Evolutionary conservation across 2,329 filamentous ascomycete species (phyloP), one percentile per base, ranked within the genome.

Genomic region (Clonostachys rhizophaga): DNA sequence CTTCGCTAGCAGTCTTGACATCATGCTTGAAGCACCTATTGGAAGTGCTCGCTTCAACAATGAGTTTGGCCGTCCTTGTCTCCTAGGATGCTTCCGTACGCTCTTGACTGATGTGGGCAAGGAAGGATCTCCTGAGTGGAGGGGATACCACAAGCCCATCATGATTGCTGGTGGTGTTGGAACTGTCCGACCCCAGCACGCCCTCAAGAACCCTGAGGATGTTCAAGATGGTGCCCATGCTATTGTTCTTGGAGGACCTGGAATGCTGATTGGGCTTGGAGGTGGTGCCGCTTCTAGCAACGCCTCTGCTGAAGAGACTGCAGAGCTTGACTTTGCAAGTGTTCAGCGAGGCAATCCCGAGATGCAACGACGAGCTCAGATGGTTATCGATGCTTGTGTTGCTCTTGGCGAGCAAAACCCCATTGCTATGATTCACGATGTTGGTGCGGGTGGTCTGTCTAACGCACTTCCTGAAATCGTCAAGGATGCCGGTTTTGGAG

Each of bases 151-250:
- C 70, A 99, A 99, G 72, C 94, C 94, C 10, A 96, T 96, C 65
- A 95, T 96, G 89, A 90, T 99, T 69, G 94, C 94, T 52, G 94
- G 94, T 61, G 94, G 94, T 62, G 83, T 97, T 35, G 94, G 94
- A 43, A 96, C 89, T 6, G 92, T 97, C 33, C 76, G 94, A 49
- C 92, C 94, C 13, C 85, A 92, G 58, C 89, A 96, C 61, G 92
- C 94, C 4, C 76, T 96, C 49, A 99, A 99, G 70, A 80, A 88
- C 52, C 81, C 86, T 9, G 76, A 80, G 12, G 76, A 89, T 52
- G 94, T 99, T 16, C 84, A 85, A 45, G 81, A 91, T 45, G 92
- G 91, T n/a, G 91, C 91, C 16, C 89, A 92, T 62, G 80, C 95
- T 42, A 86, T 99, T 54, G 92, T 97, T 18, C 83, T 99, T 16